Evolutionary conservation across 495 filamentous ascomycete genomes (phyloP).

Genomic region (Durotheca rogersii): DNA sequence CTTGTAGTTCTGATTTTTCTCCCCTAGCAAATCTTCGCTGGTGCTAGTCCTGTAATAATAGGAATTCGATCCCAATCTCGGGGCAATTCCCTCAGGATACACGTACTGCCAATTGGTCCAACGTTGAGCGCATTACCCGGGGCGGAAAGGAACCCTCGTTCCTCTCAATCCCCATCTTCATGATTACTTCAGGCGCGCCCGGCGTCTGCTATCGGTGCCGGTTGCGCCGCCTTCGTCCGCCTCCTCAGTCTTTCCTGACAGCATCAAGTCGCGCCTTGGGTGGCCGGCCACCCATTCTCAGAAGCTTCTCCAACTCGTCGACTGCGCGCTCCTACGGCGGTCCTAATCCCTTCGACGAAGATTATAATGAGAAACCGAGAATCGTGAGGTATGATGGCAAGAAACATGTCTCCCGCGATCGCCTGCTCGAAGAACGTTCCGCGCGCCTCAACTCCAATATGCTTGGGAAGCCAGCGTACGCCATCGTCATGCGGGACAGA

Average conservation of each 20-base stretch:
- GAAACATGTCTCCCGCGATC: constrained; percentile 21
- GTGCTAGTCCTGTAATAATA: too few species aligned
- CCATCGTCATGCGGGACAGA: constrained; percentile 46
- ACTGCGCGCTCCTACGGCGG: not conserved
- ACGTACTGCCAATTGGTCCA: not conserved
- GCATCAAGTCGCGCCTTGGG: constrained; percentile 10
- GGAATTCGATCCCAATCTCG: too few species aligned
- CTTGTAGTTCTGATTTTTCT: too few species aligned
- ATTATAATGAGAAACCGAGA: too few species aligned
- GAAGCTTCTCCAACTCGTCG: constrained; percentile 14
- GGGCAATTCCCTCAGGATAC: too few species aligned
- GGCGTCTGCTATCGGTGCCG: constrained; percentile 53
- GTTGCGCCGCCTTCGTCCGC: constrained; percentile 34
- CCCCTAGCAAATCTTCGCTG: too few species aligned
- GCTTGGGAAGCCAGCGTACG: constrained; percentile 41
- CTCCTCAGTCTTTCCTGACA: constrained; percentile 8
- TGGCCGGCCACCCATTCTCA: constrained; percentile 14
- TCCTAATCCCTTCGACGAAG: not conserved
- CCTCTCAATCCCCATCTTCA: constrained; percentile 24
- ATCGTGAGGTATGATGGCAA: too few species aligned
- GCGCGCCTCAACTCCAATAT: constrained; percentile 17
- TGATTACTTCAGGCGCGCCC: constrained; percentile 44
- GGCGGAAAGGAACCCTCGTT: not conserved
- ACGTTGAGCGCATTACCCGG: not conserved
- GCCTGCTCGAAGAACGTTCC: constrained; percentile 20